Percentiles rank a stretch among this genome's conserved stretches.
These are phyloP conservation scores for Houttuynia cordata DNA, from an alignment of 164 flowering plant genomes.

Conservation along the genomic window DNA sequence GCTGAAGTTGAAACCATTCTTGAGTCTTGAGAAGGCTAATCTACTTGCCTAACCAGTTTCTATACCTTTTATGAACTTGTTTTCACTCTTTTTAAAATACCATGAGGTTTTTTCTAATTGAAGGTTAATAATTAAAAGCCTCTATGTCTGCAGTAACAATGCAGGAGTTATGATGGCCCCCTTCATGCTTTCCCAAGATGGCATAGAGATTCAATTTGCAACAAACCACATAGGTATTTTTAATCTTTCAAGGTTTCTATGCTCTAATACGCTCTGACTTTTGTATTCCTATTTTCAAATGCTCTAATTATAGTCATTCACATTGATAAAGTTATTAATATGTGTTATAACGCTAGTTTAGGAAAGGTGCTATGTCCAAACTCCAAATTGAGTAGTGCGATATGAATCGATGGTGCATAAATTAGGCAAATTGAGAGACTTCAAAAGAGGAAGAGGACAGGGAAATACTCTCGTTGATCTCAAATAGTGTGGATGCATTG, in stretches of 20 bases:
- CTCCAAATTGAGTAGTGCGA: neutral
- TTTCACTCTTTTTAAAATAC: too few relatives aligned
- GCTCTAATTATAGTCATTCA: neutral
- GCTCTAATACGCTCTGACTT: too few relatives aligned
- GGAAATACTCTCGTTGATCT: too few relatives aligned
- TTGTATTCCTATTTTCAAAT: too few relatives aligned
- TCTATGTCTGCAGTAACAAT: slow-evolving; percentile 44
- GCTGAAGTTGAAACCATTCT: too few relatives aligned
- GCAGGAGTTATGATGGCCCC: slow-evolving; percentile 66
- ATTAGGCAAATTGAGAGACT: too few relatives aligned
- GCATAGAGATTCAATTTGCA: slow-evolving; percentile 63
- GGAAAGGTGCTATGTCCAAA: neutral
- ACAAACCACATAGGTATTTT: slow-evolving; percentile 57
- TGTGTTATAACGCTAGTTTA: neutral
- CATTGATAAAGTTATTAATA: neutral
- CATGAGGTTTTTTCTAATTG: too few relatives aligned
- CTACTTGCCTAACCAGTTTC: neutral
- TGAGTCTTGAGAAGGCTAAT: too few relatives aligned
- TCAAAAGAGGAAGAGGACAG: too few relatives aligned
- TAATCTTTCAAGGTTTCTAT: neutral
- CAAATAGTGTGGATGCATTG: too few relatives aligned
- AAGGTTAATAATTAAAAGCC: slow-evolving; percentile 1
- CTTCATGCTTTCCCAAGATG: slow-evolving; percentile 50
- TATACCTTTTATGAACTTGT: neutral
- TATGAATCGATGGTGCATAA: neutral